phyloP scores from a whole-genome alignment of 208 protist species.

The Wallacemonas collosoma region DNA sequence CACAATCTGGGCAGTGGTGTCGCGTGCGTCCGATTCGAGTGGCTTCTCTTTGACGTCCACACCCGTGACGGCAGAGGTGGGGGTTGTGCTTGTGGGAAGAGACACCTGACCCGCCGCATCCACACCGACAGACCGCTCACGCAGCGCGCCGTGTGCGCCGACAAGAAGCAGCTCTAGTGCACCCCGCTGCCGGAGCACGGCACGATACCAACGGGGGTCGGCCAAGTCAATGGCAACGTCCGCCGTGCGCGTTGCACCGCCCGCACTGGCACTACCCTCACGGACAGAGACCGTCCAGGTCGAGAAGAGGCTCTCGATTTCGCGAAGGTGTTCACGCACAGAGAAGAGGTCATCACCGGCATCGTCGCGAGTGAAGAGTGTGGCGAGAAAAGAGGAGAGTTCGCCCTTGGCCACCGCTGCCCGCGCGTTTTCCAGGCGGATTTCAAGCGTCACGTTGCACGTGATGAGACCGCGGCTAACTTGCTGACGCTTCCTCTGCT shows the following conservation, averaged over 20 bases:
- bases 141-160: constrained; percentile 34
- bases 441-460: constrained; percentile 36
- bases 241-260: background rate
- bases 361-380: constrained; percentile 59
- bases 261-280: no score
- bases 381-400: constrained; percentile 35
- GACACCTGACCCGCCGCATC: background rate
- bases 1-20: background rate
- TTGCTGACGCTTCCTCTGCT: constrained; percentile 24
- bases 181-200: constrained; percentile 62
- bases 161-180: constrained; percentile 57
- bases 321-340: constrained; percentile 20
- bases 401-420: constrained; percentile 27
- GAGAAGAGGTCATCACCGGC: constrained; percentile 65
- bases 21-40: background rate
- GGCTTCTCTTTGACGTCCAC: background rate
- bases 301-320: constrained; percentile 21
- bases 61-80: no score
- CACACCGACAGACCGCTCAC: background rate
- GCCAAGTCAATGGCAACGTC: constrained; percentile 29
- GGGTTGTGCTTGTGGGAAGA: no score
- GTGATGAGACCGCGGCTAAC: background rate
- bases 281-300: background rate
- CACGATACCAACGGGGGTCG: constrained; percentile 33
- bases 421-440: constrained; percentile 56